These are phyloP conservation scores for Fusarium praegraminearum DNA, from an alignment of 2,329 filamentous ascomycete species.

Conservation along the genomic window DNA sequence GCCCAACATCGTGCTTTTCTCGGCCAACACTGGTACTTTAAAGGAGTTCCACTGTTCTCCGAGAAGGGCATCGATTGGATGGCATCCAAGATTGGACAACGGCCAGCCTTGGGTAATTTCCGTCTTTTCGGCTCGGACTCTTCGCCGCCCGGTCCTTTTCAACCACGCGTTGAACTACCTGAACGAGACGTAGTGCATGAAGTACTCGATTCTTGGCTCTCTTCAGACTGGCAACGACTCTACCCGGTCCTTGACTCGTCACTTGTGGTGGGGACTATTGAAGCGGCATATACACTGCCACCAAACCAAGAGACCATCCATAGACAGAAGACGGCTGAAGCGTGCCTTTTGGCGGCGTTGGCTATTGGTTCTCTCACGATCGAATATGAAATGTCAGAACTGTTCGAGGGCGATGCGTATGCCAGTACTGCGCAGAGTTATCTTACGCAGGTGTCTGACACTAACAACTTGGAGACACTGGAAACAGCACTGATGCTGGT, in stretches of 20 bases:
- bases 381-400: fast-evolving
- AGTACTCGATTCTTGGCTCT: background rate
- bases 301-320: background rate
- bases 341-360: background rate
- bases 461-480: background rate
- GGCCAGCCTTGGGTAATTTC: fast-evolving
- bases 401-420: background rate
- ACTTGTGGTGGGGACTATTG: background rate
- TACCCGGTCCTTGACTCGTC: background rate
- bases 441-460: fast-evolving
- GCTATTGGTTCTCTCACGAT: background rate
- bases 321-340: background rate
- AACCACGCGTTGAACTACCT: background rate
- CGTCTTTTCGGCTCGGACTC: background rate
- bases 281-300: background rate
- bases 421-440: background rate
- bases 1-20: background rate
- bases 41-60: background rate
- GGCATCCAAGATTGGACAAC: background rate
- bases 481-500: background rate
- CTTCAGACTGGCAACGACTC: background rate
- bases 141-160: fast-evolving
- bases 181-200: background rate
- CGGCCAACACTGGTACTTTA: slow-evolving; percentile 8
- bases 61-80: background rate